A percentile compares a stretch with the other conserved stretches of the same genome.
These are phyloP conservation scores for Chondrus crispus DNA, from an alignment of 23 red algal genomes.

Conservation along the genomic window DNA sequence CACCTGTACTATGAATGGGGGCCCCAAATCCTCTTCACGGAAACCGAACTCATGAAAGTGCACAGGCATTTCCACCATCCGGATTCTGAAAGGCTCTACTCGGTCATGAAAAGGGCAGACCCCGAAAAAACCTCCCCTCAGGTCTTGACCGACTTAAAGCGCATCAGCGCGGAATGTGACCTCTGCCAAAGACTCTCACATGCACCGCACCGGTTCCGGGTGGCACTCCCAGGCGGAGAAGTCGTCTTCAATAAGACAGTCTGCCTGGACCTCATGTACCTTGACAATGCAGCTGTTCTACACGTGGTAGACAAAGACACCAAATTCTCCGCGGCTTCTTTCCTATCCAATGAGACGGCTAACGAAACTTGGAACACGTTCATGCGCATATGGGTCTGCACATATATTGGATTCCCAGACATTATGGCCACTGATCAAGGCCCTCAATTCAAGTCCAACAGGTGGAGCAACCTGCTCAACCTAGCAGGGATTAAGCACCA, in stretches of 20 bases:
- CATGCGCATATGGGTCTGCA: background rate
- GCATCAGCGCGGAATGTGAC: background rate
- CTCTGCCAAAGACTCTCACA: background rate
- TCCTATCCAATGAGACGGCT: background rate
- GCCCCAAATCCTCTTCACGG: background rate
- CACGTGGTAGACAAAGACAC: slow-evolving; percentile 8
- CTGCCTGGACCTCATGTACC: background rate
- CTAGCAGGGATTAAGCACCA: background rate
- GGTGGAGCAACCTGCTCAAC: background rate
- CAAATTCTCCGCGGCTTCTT: slow-evolving; percentile 1
- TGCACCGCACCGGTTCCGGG: slow-evolving; percentile 14
- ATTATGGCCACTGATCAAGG: background rate
- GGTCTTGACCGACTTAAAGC: background rate
- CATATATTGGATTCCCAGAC: background rate
- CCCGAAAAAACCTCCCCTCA: background rate
- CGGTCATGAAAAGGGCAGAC: background rate
- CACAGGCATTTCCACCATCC: slow-evolving; percentile 38
- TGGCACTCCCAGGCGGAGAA: background rate
- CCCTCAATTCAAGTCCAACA: background rate
- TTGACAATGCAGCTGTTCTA: background rate
- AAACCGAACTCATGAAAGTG: background rate
- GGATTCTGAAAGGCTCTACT: background rate
- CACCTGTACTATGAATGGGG: background rate
- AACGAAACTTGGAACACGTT: background rate
- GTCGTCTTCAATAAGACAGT: background rate